Conservation (phyloP, 805 yeast species). For the Kodamaea kakaduensis region DNA sequence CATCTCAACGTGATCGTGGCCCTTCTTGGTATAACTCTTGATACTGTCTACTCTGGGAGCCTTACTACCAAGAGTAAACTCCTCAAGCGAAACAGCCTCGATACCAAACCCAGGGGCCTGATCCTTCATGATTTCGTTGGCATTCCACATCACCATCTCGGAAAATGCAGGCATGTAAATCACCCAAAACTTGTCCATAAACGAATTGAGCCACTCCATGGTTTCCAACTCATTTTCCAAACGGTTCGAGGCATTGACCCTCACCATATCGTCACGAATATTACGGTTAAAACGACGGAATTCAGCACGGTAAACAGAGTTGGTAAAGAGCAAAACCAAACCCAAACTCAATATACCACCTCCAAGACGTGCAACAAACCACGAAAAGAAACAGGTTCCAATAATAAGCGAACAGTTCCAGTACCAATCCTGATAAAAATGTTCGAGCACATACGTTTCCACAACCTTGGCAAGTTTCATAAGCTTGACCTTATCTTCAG, state of each 20-base stretch:
- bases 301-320: slow-evolving; percentile 68
- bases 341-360: slow-evolving; percentile 61
- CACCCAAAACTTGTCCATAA: slow-evolving; percentile 79
- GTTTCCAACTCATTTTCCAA: slow-evolving; percentile 64
- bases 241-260: slow-evolving; percentile 59
- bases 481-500: slow-evolving; percentile 22
- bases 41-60: slow-evolving; percentile 73
- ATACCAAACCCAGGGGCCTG: slow-evolving; percentile 82
- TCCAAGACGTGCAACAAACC: slow-evolving; percentile 61
- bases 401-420: slow-evolving; percentile 61
- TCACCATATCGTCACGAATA: slow-evolving; percentile 69
- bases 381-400: slow-evolving; percentile 70
- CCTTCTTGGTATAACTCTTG: slow-evolving; percentile 68
- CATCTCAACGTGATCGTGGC: slow-evolving; percentile 68
- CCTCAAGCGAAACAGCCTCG: slow-evolving; percentile 66
- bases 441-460: slow-evolving; percentile 62
- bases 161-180: slow-evolving; percentile 84
- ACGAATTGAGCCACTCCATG: slow-evolving; percentile 77
- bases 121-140: slow-evolving; percentile 64
- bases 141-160: slow-evolving; percentile 65
- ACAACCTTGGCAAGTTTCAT: slow-evolving; percentile 33
- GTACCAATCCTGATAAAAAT: slow-evolving; percentile 67
- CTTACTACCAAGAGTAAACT: slow-evolving; percentile 76
- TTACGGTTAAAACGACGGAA: slow-evolving; percentile 72
- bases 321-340: slow-evolving; percentile 55